Conservation (phyloP, 2,329 filamentous ascomycete species). For the Rosellinia necatrix region DNA sequence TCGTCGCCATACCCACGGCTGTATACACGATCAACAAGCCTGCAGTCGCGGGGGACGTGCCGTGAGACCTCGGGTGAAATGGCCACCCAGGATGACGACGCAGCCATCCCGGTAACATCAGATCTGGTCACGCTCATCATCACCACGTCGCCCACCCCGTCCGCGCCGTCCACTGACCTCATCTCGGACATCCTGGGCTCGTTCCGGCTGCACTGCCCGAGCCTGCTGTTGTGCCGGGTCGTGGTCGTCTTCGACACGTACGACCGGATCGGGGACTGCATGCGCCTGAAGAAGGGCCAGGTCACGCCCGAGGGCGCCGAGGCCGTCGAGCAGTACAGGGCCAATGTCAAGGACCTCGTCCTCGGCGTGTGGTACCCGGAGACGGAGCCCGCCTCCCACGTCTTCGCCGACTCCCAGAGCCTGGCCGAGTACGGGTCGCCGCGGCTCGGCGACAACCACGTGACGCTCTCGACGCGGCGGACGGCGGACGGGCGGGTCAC, state of each 20-base stretch:
- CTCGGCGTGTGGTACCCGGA: slow-evolving; percentile 36
- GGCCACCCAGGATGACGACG: slow-evolving; percentile 14
- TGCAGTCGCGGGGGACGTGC: not conserved
- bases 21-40: not conserved
- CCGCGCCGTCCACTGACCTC: slow-evolving; percentile 57
- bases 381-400: not conserved
- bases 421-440: slow-evolving; percentile 55
- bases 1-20: not conserved
- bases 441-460: slow-evolving; percentile 41
- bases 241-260: slow-evolving; percentile 59
- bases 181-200: slow-evolving; percentile 52
- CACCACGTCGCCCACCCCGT: slow-evolving; percentile 61
- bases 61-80: slow-evolving; percentile 16
- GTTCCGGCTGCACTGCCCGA: slow-evolving; percentile 49
- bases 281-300: slow-evolving; percentile 58
- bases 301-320: slow-evolving; percentile 52
- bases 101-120: slow-evolving; percentile 2
- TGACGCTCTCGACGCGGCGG: slow-evolving; percentile 44
- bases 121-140: slow-evolving; percentile 51
- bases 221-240: slow-evolving; percentile 48
- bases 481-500: slow-evolving; percentile 46
- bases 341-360: slow-evolving; percentile 51
- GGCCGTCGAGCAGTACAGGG: slow-evolving; percentile 51
- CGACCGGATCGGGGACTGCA: slow-evolving; percentile 49
- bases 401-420: slow-evolving; percentile 30